phyloP scores from a whole-genome alignment of 805 yeast species.

The Priceomyces castillae region DNA sequence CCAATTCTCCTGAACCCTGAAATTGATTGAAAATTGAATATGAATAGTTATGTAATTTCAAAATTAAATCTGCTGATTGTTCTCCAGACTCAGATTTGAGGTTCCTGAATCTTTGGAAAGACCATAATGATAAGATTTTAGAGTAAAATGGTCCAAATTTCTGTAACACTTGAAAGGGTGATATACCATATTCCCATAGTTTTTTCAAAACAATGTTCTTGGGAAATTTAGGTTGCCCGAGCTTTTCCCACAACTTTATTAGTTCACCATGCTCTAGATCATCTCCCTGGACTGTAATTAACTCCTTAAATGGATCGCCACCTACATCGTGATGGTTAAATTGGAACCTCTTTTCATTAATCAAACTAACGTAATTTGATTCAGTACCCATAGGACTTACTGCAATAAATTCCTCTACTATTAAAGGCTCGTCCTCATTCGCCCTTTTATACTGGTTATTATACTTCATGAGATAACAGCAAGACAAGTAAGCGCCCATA shows the following conservation, averaged over 20 bases:
- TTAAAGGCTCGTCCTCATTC: slow-evolving; percentile 8
- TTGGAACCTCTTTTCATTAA: slow-evolving; percentile 29
- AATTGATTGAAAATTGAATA: slow-evolving; percentile 42
- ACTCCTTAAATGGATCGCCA: slow-evolving; percentile 35
- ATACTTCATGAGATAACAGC: slow-evolving; percentile 42
- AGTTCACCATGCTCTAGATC: slow-evolving; percentile 15
- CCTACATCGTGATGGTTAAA: slow-evolving; percentile 33
- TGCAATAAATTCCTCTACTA: slow-evolving; percentile 23
- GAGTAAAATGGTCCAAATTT: slow-evolving; percentile 38
- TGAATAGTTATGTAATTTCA: slow-evolving; percentile 39
- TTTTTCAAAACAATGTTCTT: slow-evolving; percentile 25
- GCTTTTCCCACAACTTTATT: slow-evolving; percentile 26
- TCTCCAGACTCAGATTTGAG: slow-evolving; percentile 18
- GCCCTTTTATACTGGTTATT: slow-evolving; percentile 16
- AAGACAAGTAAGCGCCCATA: slow-evolving; percentile 42
- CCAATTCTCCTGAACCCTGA: slow-evolving; percentile 44
- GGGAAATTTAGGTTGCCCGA: slow-evolving; percentile 41
- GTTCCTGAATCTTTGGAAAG: slow-evolving; percentile 36
- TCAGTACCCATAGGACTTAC: slow-evolving; percentile 48
- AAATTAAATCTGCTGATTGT: slow-evolving; percentile 19
- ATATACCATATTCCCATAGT: slow-evolving; percentile 37
- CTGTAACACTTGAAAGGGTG: slow-evolving; percentile 41
- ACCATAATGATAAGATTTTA: slow-evolving; percentile 41
- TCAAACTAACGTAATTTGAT: slow-evolving; percentile 32
- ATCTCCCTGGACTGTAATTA: slow-evolving; percentile 19